These are phyloP conservation scores for Penicillium carneum DNA, from an alignment of 2,329 filamentous ascomycete species.

Conservation along the genomic window DNA sequence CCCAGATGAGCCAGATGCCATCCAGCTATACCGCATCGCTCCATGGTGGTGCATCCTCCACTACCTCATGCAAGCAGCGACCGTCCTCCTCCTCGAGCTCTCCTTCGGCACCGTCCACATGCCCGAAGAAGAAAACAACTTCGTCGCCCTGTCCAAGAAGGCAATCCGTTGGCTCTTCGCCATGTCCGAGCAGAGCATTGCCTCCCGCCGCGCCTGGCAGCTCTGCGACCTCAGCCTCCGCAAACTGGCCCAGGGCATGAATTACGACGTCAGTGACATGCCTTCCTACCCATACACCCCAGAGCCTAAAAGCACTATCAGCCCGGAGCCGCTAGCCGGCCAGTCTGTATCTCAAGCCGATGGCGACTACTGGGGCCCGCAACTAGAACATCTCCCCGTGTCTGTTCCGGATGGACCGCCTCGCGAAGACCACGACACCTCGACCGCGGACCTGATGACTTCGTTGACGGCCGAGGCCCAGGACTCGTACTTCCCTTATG, in stretches of 20 bases:
- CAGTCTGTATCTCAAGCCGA: neutral
- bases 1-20: constrained; percentile 52
- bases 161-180: constrained; percentile 53
- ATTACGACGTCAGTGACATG: constrained; percentile 47
- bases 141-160: constrained; percentile 52
- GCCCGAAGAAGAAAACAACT: constrained; percentile 49
- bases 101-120: constrained; percentile 55
- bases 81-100: constrained; percentile 56
- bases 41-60: constrained; percentile 58
- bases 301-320: constrained; percentile 23
- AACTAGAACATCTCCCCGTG: constrained; percentile 16
- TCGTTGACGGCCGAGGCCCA: constrained; percentile 19
- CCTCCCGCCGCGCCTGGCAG: constrained; percentile 53
- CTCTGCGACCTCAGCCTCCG: constrained; percentile 50
- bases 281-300: constrained; percentile 35
- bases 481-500: constrained; percentile 49
- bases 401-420: constrained; percentile 17
- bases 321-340: neutral
- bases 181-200: constrained; percentile 50
- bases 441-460: constrained; percentile 24
- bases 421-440: constrained; percentile 20
- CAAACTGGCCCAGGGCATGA: constrained; percentile 45
- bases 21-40: constrained; percentile 50
- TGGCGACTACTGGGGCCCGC: constrained; percentile 24
- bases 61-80: constrained; percentile 55